Percentiles rank a stretch among this genome's conserved stretches.
Evolutionary conservation across 805 yeast genomes (phyloP).

Genomic region (Suhomyces canberraensis): DNA sequence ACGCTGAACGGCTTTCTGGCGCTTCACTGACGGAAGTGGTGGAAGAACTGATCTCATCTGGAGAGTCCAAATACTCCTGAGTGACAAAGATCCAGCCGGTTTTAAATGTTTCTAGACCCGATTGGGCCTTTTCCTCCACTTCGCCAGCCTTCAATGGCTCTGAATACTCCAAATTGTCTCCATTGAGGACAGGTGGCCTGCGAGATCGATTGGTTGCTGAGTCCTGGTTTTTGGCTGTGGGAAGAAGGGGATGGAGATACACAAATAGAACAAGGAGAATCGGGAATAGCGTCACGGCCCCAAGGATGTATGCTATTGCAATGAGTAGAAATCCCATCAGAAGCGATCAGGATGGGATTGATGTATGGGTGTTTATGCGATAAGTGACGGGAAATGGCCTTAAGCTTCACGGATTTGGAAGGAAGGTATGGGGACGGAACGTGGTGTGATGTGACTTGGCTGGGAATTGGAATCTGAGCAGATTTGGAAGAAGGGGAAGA

Average conservation of each 20-base stretch:
- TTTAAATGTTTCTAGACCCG: slow-evolving; percentile 62
- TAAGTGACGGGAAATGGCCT: no score
- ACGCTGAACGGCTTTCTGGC: slow-evolving; percentile 50
- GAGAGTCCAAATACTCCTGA: slow-evolving; percentile 54
- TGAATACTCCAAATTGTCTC: slow-evolving; percentile 22
- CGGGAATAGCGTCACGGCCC: slow-evolving; percentile 83
- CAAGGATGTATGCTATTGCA: slow-evolving; percentile 54
- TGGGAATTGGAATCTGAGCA: no score
- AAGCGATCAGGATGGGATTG: background rate
- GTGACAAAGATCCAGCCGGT: slow-evolving; percentile 87
- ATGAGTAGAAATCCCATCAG: background rate
- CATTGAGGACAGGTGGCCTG: slow-evolving; percentile 6
- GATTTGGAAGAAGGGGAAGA: no score
- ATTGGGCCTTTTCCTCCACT: slow-evolving; percentile 54
- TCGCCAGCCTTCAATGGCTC: slow-evolving; percentile 55
- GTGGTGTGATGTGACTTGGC: no score
- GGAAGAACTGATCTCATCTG: slow-evolving; percentile 46
- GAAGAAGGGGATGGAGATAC: slow-evolving; percentile 37
- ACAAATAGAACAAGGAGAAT: slow-evolving; percentile 39
- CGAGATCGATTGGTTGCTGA: slow-evolving; percentile 2
- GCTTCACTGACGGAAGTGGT: slow-evolving; percentile 42
- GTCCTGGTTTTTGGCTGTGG: slow-evolving; percentile 14
- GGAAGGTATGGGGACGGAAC: background rate
- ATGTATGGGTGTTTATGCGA: no score
- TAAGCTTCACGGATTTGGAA: no score